A percentile compares a stretch with the other conserved stretches of the same genome.
Evolutionary conservation across 176 grass and related monocot species (phyloP).

Genomic region (Avena sativa): DNA sequence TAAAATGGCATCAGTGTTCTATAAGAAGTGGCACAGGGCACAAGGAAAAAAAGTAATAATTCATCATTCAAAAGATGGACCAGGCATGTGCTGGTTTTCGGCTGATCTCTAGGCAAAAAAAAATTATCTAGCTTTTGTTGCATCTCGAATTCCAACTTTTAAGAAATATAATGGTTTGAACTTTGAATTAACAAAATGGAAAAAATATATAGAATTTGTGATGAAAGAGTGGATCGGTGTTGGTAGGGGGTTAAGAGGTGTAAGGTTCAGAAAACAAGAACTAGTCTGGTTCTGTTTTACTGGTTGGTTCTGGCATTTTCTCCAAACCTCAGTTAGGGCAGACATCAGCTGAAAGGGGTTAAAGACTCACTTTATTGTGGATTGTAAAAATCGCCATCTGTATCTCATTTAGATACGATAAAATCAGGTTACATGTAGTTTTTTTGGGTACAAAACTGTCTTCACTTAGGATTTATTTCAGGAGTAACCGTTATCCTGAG

Average conservation of each 20-base stretch:
- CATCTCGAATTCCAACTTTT: neutral
- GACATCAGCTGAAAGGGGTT: neutral
- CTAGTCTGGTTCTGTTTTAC: neutral
- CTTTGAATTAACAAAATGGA: neutral
- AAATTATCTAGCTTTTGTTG: neutral
- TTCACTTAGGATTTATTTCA: conserved; percentile 8
- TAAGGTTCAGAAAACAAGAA: neutral
- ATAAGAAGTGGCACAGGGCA: neutral
- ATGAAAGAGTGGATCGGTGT: neutral
- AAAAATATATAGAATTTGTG: neutral
- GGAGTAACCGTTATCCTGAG: neutral
- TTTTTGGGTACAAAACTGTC: neutral
- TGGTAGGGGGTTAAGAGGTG: neutral
- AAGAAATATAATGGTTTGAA: neutral
- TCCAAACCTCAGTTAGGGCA: neutral
- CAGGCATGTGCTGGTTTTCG: neutral
- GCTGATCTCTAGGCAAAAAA: neutral
- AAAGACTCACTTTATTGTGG: neutral
- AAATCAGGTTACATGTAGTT: conserved; percentile 7
- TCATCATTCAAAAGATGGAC: conserved; percentile 7
- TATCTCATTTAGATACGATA: conserved; percentile 9
- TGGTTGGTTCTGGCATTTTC: neutral
- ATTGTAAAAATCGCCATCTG: conserved; percentile 13
- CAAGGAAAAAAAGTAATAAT: neutral
- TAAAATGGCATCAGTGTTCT: neutral